These are phyloP conservation scores for Globisporangium sylvaticum DNA, from an alignment of 352 stramenopile genomes.

Conservation along the genomic window DNA sequence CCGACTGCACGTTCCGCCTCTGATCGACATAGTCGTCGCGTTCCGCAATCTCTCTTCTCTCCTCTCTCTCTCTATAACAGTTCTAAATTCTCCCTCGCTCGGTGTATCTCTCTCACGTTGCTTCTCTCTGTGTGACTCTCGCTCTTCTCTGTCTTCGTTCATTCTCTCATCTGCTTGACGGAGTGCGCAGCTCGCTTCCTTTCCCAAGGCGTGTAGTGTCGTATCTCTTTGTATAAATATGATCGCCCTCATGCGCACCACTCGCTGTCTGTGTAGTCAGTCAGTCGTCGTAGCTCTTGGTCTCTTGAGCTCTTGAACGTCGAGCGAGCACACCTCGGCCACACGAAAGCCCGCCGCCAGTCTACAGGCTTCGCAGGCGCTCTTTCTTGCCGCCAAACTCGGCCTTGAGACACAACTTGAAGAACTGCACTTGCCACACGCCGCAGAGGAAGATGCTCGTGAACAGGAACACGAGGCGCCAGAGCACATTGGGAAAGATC, in stretches of 20 bases:
- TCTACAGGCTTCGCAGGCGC: conserved; percentile 53
- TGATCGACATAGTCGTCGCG: conserved; percentile 55
- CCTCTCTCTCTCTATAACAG: conserved; percentile 3
- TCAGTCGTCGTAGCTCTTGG: background rate
- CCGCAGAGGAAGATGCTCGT: conserved; percentile 44
- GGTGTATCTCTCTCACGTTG: conserved; percentile 6
- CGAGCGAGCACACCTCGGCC: too few relatives aligned
- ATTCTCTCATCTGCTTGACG: too few relatives aligned
- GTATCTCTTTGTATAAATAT: conserved; percentile 10
- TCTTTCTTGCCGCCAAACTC: conserved; percentile 83
- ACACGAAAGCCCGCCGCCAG: too few relatives aligned
- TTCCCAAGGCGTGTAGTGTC: too few relatives aligned
- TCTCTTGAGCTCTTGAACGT: background rate
- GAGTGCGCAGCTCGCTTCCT: too few relatives aligned
- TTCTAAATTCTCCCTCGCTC: conserved; percentile 12
- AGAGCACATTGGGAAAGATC: conserved; percentile 75
- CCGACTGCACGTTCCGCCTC: conserved; percentile 91
- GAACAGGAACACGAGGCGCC: conserved; percentile 62
- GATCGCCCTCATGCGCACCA: background rate
- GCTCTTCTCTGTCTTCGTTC: conserved; percentile 5
- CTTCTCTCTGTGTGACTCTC: background rate
- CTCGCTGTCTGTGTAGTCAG: background rate
- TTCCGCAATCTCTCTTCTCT: conserved; percentile 1
- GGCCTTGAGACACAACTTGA: conserved; percentile 58
- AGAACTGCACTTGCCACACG: conserved; percentile 66